These are phyloP conservation scores for Oehlia diaphana DNA, from an alignment of 192 early-diverging fungal genomes.

Conservation along the genomic window DNA sequence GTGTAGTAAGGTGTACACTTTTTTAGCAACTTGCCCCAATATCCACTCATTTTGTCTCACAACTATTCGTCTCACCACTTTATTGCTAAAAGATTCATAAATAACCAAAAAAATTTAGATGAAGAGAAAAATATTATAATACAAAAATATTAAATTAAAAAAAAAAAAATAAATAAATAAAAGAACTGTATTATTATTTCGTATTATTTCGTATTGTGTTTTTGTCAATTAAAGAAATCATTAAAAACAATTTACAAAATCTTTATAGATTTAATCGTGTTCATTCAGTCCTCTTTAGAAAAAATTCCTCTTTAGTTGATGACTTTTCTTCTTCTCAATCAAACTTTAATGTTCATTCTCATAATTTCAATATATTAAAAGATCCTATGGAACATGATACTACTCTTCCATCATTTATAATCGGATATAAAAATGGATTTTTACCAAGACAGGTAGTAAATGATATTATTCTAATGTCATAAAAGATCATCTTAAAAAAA, in stretches of 20 bases:
- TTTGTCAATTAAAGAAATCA: neutral
- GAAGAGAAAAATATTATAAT: no score
- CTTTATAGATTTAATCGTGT: neutral
- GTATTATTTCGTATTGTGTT: neutral
- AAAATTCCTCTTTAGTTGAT: neutral
- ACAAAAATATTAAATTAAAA: no score
- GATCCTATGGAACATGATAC: conserved; percentile 46
- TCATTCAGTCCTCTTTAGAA: neutral
- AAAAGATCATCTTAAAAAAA: neutral
- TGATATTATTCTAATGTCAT: no score
- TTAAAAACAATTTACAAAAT: neutral
- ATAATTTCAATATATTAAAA: conserved; percentile 46
- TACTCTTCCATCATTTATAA: conserved; percentile 52
- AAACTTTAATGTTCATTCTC: neutral
- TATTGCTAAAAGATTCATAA: no score
- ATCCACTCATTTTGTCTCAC: no score
- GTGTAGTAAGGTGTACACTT: no score
- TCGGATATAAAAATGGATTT: conserved; percentile 59
- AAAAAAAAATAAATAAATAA: no score
- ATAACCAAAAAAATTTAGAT: no score
- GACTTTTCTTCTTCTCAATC: conserved; percentile 9
- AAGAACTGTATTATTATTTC: no score
- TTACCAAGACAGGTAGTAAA: conserved; percentile 45
- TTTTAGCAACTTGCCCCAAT: no score
- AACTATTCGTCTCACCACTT: no score